phyloP scores from a whole-genome alignment of 2,329 filamentous ascomycete species.

The Fusarium musae region DNA sequence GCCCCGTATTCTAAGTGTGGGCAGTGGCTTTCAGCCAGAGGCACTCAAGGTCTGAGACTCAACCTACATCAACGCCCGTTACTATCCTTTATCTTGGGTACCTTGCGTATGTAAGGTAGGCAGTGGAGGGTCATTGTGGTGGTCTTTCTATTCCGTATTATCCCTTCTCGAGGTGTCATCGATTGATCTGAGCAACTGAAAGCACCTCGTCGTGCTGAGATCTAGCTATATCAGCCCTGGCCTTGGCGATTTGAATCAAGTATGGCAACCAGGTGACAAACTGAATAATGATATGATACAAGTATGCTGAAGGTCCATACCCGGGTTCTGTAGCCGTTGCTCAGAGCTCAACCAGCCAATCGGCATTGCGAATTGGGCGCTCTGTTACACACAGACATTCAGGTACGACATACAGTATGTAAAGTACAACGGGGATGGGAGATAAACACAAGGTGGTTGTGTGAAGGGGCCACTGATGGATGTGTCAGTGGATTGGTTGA shows the following conservation, averaged over 20 bases:
- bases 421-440: not conserved
- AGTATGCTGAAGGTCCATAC: not conserved
- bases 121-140: not conserved
- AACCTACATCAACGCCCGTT: not conserved
- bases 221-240: not conserved
- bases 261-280: not conserved
- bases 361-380: not conserved
- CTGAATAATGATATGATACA: not conserved
- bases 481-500: slow-evolving; percentile 6
- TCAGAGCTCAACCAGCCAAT: slow-evolving; percentile 6
- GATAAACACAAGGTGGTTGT: slow-evolving; percentile 17
- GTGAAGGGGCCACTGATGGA: not conserved
- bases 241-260: not conserved
- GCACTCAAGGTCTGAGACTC: not conserved
- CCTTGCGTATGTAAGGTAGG: not conserved
- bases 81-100: not conserved
- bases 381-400: slow-evolving; percentile 5
- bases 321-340: slow-evolving; percentile 12
- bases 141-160: not conserved
- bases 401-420: slow-evolving; percentile 7
- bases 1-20: slow-evolving; percentile 5
- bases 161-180: not conserved
- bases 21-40: slow-evolving; percentile 20
- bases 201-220: not conserved
- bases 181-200: not conserved